Conservation (phyloP, 805 yeast species). For the Kluyveromyces dobzhanskii region DNA sequence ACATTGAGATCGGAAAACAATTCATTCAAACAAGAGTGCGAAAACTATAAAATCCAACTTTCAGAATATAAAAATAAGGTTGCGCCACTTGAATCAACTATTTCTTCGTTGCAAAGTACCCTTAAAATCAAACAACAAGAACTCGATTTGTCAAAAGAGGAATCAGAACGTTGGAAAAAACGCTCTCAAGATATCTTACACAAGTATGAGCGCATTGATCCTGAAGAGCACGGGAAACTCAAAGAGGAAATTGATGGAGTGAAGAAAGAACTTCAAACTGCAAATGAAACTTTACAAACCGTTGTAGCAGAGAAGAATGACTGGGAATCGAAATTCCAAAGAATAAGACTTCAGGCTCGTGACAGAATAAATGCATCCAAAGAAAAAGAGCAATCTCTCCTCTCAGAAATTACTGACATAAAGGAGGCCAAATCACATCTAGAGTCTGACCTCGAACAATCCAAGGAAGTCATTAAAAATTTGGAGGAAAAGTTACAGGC, state of each 20-base stretch:
- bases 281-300: constrained; percentile 7
- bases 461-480: constrained; percentile 8
- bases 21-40: constrained; percentile 24
- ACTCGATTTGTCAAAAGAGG: constrained; percentile 40
- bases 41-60: constrained; percentile 35
- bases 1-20: constrained; percentile 49
- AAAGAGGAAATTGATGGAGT: constrained; percentile 23
- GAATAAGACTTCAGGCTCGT: constrained; percentile 29
- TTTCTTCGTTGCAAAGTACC: constrained; percentile 33
- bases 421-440: constrained; percentile 30
- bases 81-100: constrained; percentile 38
- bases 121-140: constrained; percentile 43
- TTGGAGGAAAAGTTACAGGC: constrained; percentile 4
- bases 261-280: constrained; percentile 13
- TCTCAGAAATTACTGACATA: constrained; percentile 28
- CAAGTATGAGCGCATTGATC: constrained; percentile 40
- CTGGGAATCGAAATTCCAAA: constrained; percentile 24
- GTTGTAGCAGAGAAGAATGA: constrained; percentile 26
- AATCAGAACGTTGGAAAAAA: constrained; percentile 50
- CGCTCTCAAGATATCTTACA: constrained; percentile 41
- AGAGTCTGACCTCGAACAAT: constrained; percentile 14
- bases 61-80: constrained; percentile 26
- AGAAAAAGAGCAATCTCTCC: constrained; percentile 33
- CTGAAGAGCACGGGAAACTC: constrained; percentile 34
- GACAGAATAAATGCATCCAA: constrained; percentile 27